A percentile compares a stretch with the other conserved stretches of the same genome.
These are phyloP conservation scores for Ophiognomonia clavigignenti-juglandacearum DNA, from an alignment of 2,329 filamentous ascomycete species.

Conservation along the genomic window DNA sequence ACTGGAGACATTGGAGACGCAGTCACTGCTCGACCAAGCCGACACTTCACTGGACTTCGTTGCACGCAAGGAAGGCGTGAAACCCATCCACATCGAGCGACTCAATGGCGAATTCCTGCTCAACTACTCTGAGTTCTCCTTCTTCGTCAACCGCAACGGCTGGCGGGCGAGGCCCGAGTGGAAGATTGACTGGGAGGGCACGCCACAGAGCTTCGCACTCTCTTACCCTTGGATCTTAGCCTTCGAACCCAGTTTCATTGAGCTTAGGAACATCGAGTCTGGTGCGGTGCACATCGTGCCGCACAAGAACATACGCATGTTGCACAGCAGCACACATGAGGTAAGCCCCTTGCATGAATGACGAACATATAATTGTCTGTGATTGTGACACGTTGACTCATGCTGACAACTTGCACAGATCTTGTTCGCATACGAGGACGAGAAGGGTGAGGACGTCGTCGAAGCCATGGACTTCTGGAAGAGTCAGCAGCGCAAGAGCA, in stretches of 20 bases:
- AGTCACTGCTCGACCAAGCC: constrained; percentile 92
- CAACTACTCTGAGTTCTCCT: constrained; percentile 97
- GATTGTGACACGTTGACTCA: constrained; percentile 19
- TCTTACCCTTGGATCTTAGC: constrained; percentile 96
- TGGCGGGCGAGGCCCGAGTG: constrained; percentile 95
- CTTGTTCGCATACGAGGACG: constrained; percentile 95
- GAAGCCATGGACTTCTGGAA: constrained; percentile 97
- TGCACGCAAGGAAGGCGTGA: constrained; percentile 85
- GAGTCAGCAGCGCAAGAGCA: constrained; percentile 48
- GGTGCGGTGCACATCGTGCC: constrained; percentile 94
- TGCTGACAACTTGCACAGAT: constrained; percentile 66
- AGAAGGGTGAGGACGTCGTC: constrained; percentile 86
- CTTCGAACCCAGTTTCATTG: constrained; percentile 96
- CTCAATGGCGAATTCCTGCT: constrained; percentile 95
- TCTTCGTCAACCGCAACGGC: constrained; percentile 98
- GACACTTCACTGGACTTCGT: constrained; percentile 98
- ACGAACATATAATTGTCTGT: neutral
- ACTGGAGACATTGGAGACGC: constrained; percentile 94
- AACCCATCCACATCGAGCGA: constrained; percentile 94
- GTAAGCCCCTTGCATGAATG: constrained; percentile 45
- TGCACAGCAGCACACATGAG: constrained; percentile 95
- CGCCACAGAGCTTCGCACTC: constrained; percentile 84
- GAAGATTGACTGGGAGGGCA: constrained; percentile 97
- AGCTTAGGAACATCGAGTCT: constrained; percentile 91
- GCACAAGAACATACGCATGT: constrained; percentile 93